These are phyloP conservation scores for Breynia disticha DNA, from an alignment of 441 rosid genomes.

Conservation along the genomic window DNA sequence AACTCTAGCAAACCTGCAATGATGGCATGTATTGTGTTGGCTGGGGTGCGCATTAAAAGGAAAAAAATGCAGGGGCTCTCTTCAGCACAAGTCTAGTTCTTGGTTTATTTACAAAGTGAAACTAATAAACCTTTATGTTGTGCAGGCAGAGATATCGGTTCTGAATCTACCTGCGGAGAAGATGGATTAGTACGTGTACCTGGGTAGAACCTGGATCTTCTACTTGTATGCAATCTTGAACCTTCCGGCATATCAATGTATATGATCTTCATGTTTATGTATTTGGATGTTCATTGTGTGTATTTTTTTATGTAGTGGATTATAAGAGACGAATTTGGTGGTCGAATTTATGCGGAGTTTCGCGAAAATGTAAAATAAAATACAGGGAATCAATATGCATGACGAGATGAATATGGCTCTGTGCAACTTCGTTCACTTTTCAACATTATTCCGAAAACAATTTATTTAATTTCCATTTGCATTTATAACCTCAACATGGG, in stretches of 20 bases:
- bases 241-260: no score
- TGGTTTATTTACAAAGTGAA: background rate
- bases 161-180: slow-evolving; percentile 83
- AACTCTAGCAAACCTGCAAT: no score
- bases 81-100: background rate
- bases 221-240: slow-evolving; percentile 11
- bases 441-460: no score
- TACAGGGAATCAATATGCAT: no score
- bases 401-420: no score
- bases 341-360: background rate
- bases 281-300: background rate
- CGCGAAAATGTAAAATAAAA: no score
- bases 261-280: no score
- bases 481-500: no score
- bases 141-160: slow-evolving; percentile 66
- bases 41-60: background rate
- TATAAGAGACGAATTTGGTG: background rate
- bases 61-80: no score
- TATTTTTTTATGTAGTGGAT: background rate
- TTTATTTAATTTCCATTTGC: no score
- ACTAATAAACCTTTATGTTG: background rate
- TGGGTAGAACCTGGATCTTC: slow-evolving; percentile 31
- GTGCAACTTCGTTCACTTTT: no score
- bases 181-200: slow-evolving; percentile 90
- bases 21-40: background rate